phyloP scores from a whole-genome alignment of 768 basidiomycete species.

The Tubosaeta sp. region DNA sequence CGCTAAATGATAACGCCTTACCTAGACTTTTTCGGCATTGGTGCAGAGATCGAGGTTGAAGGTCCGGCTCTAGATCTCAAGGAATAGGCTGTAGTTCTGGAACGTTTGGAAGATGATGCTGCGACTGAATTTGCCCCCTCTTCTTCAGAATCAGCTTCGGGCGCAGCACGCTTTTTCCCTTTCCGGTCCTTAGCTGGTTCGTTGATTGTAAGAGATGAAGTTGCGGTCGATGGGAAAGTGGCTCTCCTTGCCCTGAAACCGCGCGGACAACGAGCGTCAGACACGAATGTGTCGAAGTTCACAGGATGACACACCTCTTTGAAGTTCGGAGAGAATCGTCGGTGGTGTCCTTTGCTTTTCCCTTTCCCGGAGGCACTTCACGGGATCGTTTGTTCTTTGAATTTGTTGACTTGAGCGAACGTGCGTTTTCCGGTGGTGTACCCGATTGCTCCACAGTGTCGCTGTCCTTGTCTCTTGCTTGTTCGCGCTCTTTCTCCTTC shows the following conservation, averaged over 20 bases:
- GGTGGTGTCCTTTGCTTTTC: constrained; percentile 56
- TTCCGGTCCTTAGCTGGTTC: constrained; percentile 73
- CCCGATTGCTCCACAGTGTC: constrained; percentile 43
- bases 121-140: constrained; percentile 46
- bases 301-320: constrained; percentile 57
- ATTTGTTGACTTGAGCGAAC: constrained; percentile 35
- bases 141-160: constrained; percentile 65
- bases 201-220: constrained; percentile 59
- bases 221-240: constrained; percentile 39
- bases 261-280: constrained; percentile 29
- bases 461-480: constrained; percentile 52
- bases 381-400: constrained; percentile 49
- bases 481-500: constrained; percentile 55
- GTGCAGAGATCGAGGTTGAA: constrained; percentile 38
- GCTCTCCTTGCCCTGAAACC: constrained; percentile 56
- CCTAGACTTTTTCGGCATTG: constrained; percentile 79
- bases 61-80: constrained; percentile 55
- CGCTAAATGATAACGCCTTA: constrained; percentile 24
- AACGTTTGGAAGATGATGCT: constrained; percentile 57
- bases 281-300: constrained; percentile 21
- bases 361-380: constrained; percentile 49
- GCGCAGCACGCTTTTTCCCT: constrained; percentile 89
- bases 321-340: constrained; percentile 49
- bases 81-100: constrained; percentile 58
- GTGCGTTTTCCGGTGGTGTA: constrained; percentile 40